A percentile compares a stretch with the other conserved stretches of the same genome.
Evolutionary conservation across 495 filamentous ascomycete species (phyloP).

Genomic region (Talaromyces trachyspermus): DNA sequence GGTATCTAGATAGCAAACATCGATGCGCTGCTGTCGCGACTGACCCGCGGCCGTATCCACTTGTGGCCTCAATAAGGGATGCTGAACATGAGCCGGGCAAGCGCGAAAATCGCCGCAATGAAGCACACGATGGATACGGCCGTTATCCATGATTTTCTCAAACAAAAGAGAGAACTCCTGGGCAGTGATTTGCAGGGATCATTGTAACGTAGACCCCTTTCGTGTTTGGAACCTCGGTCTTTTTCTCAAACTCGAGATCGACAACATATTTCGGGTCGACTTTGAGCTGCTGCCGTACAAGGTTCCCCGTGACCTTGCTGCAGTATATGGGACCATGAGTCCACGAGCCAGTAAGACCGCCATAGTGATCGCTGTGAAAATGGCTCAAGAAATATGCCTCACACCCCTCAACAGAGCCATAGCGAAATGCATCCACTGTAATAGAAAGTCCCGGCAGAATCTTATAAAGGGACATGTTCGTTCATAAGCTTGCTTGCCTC

Average conservation of each 20-base stretch:
- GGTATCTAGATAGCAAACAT: constrained; percentile 93
- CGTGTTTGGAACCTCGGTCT: constrained; percentile 68
- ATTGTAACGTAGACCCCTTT: constrained; percentile 82
- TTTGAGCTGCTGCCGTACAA: constrained; percentile 76
- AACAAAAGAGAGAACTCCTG: constrained; percentile 95
- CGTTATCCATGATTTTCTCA: constrained; percentile 61
- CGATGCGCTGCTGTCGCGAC: constrained; percentile 73
- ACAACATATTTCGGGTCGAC: constrained; percentile 83
- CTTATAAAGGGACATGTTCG: constrained; percentile 95
- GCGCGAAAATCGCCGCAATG: constrained; percentile 97
- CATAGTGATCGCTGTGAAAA: constrained; percentile 96
- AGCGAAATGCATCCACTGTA: constrained; percentile 93
- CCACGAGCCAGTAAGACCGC: constrained; percentile 84
- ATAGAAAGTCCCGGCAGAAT: constrained; percentile 88
- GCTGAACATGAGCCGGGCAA: constrained; percentile 74
- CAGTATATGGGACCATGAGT: constrained; percentile 94
- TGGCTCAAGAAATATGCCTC: constrained; percentile 96
- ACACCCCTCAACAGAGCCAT: constrained; percentile 85
- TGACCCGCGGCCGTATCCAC: constrained; percentile 61
- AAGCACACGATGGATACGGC: constrained; percentile 66
- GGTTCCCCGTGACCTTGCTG: constrained; percentile 81
- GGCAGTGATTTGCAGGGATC: constrained; percentile 96
- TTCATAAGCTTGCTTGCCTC: constrained; percentile 84
- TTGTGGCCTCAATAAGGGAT: constrained; percentile 73
- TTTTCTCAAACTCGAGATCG: constrained; percentile 78